Evolutionary conservation across 306 rosid species (phyloP), one percentile per base, ranked within the genome.

Genomic region (Dicorynia guianensis): DNA sequence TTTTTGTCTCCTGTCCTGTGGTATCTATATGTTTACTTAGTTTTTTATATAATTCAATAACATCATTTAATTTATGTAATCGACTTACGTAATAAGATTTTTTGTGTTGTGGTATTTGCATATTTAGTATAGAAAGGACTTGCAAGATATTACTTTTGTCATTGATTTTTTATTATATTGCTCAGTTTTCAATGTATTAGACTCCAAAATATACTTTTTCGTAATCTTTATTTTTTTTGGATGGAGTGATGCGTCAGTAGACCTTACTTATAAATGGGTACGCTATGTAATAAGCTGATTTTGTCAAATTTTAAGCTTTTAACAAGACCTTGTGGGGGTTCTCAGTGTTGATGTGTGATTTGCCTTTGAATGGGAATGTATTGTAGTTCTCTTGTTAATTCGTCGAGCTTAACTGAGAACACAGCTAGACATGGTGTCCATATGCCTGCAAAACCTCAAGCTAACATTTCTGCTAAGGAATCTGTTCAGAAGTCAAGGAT

Each of bases 301-400:
- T 53, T 11, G 13, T 56, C 58, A 19, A 44, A 65, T 44, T 56
- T 72, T 65, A 39, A 62, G 48, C 50, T 77, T 55, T 76, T 60
- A 38, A 17, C 33, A 53, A 63, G 46, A 49, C 65, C 75, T 69
- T 53, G 64, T 15, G 63, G 50, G 17, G 46, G 63, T 53, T 75
- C 58, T 71, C 4, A 30, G 67, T 52, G 47, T 52, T 74, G 49
- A 67, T 33, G 44, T 61, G 40, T 79, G 20, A 57, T 71, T 68
- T 77, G 19, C 69, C 67, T 17, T 56, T 63, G 14, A 53, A 2
- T 68, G 44, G 67, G 74, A 50, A 15, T 8, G 74, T 55, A 76
- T 87, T 73, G 85, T 81, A 85, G 95, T 72, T 57, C 87, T 83
- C 84, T 76, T 60, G 78, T 73, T 77, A 81, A 74, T 84, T 74